These are phyloP conservation scores for Ophiorrhiza pumila DNA, from an alignment of 257 asterid species.

Conservation along the genomic window DNA sequence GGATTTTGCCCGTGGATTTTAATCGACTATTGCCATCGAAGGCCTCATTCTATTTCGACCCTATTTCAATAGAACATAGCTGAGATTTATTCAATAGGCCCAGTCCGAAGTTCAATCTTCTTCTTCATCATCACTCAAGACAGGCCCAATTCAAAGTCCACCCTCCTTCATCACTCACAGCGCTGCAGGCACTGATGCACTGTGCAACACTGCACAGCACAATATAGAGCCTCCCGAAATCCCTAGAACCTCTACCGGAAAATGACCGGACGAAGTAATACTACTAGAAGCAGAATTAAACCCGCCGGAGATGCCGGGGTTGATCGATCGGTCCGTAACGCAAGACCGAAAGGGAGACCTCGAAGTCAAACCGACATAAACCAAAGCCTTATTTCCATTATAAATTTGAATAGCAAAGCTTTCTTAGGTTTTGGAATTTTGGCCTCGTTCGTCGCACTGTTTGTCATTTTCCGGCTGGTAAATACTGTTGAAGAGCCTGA, in stretches of 20 bases:
- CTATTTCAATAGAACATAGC: too few species aligned
- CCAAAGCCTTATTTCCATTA: slow-evolving; percentile 36
- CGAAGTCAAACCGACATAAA: slow-evolving; percentile 31
- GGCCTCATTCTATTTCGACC: too few species aligned
- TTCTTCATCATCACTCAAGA: too few species aligned
- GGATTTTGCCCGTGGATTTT: not conserved
- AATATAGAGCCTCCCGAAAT: not conserved
- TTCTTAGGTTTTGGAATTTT: slow-evolving; percentile 35
- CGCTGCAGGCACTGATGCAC: too few species aligned
- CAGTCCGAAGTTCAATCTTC: too few species aligned
- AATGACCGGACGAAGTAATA: slow-evolving; percentile 59
- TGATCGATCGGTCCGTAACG: slow-evolving; percentile 24
- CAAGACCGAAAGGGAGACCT: slow-evolving; percentile 22
- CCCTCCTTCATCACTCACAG: slow-evolving; percentile 2
- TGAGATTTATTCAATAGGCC: too few species aligned
- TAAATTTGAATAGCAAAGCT: slow-evolving; percentile 24
- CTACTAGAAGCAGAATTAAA: slow-evolving; percentile 32
- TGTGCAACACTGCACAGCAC: too few species aligned
- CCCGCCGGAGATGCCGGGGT: slow-evolving; percentile 25
- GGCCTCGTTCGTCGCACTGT: slow-evolving; percentile 35
- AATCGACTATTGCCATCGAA: too few species aligned
- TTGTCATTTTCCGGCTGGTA: slow-evolving; percentile 31
- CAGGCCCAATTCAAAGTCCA: slow-evolving; percentile 16
- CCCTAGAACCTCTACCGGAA: slow-evolving; percentile 8
- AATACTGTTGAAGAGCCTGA: slow-evolving; percentile 37